These are phyloP conservation scores for Psilocybe sp. DNA, from an alignment of 768 basidiomycete species.

Conservation along the genomic window DNA sequence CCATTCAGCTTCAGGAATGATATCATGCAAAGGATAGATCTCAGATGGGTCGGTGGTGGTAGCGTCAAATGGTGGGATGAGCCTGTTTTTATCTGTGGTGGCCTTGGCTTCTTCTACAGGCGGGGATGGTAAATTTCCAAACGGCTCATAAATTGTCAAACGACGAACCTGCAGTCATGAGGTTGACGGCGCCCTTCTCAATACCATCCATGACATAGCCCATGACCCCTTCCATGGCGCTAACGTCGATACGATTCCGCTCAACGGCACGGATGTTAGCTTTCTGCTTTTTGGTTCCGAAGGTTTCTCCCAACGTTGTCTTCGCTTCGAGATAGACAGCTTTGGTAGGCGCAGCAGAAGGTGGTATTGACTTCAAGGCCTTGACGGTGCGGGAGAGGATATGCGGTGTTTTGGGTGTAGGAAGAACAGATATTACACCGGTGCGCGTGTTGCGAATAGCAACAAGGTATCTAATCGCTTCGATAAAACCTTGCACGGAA, in stretches of 20 bases:
- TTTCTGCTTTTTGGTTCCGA: conserved; percentile 94
- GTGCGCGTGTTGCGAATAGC: conserved; percentile 80
- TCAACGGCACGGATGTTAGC: conserved; percentile 80
- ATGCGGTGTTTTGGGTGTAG: conserved; percentile 61
- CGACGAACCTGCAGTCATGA: conserved; percentile 66
- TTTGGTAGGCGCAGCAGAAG: conserved; percentile 46
- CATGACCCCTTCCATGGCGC: conserved; percentile 83
- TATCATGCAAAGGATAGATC: conserved; percentile 66
- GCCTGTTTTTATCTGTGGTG: conserved; percentile 57
- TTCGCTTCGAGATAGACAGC: conserved; percentile 60
- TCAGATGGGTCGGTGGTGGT: conserved; percentile 69
- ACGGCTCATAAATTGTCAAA: background rate
- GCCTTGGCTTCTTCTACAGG: conserved; percentile 64
- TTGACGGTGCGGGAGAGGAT: conserved; percentile 80
- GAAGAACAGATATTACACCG: conserved; percentile 64
- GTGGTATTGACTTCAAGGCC: conserved; percentile 65
- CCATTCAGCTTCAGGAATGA: conserved; percentile 83
- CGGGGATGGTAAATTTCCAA: conserved; percentile 6
- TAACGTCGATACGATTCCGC: conserved; percentile 86
- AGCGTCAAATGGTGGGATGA: conserved; percentile 73
- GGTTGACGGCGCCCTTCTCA: conserved; percentile 61
- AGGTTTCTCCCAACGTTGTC: conserved; percentile 83
- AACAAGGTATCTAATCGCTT: conserved; percentile 69
- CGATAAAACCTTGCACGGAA: conserved; percentile 1
- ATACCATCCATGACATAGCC: conserved; percentile 83